phyloP scores from a whole-genome alignment of 352 stramenopile genomes.

The Pythium grandisporangium region DNA sequence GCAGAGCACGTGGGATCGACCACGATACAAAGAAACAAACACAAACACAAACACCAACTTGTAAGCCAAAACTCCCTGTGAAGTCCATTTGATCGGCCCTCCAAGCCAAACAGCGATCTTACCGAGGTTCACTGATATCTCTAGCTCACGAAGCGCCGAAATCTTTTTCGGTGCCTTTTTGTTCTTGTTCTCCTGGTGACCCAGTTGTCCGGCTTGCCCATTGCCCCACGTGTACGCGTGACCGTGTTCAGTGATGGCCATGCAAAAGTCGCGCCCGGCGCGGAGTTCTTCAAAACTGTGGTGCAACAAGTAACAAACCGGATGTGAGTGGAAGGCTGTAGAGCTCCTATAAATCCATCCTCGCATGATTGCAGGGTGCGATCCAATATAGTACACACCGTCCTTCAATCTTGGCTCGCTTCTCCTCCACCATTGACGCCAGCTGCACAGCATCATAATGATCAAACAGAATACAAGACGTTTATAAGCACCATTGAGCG shows the following conservation, averaged over 20 bases:
- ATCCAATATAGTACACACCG: conserved; percentile 22
- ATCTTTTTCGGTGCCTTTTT: conserved; percentile 84
- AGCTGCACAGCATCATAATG: no score
- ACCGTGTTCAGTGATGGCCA: conserved; percentile 42
- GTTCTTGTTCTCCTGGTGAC: conserved; percentile 81
- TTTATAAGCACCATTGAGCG: no score
- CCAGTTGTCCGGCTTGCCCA: conserved; percentile 63
- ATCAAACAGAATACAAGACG: no score
- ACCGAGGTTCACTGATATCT: conserved; percentile 62
- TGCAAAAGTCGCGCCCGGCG: conserved; percentile 48
- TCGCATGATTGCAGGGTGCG: no score
- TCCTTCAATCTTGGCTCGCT: conserved; percentile 69
- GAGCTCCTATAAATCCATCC: no score
- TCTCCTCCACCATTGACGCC: conserved; percentile 59
- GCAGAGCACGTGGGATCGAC: no score
- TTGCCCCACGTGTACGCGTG: conserved; percentile 79
- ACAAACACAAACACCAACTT: no score
- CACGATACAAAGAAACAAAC: no score
- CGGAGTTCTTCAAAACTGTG: conserved; percentile 44
- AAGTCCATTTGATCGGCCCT: conserved; percentile 2
- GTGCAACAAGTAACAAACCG: background rate
- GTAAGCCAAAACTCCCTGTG: no score
- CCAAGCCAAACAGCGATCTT: background rate
- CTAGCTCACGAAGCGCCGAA: conserved; percentile 66
- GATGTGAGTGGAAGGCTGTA: no score